Conservation (phyloP, 208 protist species). For the Jaenimonas drosophilae region DNA sequence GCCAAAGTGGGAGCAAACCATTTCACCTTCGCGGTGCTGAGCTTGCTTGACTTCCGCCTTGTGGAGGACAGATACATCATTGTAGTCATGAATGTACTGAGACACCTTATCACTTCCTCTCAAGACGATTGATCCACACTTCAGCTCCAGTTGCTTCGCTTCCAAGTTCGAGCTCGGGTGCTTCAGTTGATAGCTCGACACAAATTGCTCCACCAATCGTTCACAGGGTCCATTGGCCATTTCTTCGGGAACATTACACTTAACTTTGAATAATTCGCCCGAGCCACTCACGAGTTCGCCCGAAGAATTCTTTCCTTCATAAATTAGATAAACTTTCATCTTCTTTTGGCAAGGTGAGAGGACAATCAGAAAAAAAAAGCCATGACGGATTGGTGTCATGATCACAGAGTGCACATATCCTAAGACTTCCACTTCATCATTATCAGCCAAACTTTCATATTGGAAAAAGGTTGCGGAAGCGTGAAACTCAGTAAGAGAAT, state of each 20-base stretch:
- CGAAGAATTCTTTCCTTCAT: constrained; percentile 41
- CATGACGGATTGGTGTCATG: no score
- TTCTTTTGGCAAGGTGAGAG: no score
- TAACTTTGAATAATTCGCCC: constrained; percentile 39
- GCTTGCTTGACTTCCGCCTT: constrained; percentile 9
- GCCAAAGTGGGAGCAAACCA: constrained; percentile 73
- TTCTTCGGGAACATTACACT: constrained; percentile 23
- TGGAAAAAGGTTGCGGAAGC: no score
- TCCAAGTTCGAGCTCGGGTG: constrained; percentile 8
- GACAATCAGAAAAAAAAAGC: no score
- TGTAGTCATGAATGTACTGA: constrained; percentile 53
- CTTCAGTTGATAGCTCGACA: constrained; percentile 24
- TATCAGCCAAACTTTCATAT: no score
- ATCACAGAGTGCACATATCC: no score
- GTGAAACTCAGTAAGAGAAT: no score
- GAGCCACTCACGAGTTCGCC: constrained; percentile 15
- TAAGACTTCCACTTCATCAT: no score
- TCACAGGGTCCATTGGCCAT: constrained; percentile 22
- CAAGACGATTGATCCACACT: constrained; percentile 39
- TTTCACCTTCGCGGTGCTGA: constrained; percentile 17
- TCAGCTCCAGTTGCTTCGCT: constrained; percentile 28
- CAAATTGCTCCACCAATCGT: constrained; percentile 23
- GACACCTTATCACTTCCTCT: constrained; percentile 25
- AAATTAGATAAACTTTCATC: constrained; percentile 78
- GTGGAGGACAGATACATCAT: constrained; percentile 58